These are phyloP conservation scores for Lobulomyces angularis DNA, from an alignment of 192 early-diverging fungal genomes.

Conservation along the genomic window DNA sequence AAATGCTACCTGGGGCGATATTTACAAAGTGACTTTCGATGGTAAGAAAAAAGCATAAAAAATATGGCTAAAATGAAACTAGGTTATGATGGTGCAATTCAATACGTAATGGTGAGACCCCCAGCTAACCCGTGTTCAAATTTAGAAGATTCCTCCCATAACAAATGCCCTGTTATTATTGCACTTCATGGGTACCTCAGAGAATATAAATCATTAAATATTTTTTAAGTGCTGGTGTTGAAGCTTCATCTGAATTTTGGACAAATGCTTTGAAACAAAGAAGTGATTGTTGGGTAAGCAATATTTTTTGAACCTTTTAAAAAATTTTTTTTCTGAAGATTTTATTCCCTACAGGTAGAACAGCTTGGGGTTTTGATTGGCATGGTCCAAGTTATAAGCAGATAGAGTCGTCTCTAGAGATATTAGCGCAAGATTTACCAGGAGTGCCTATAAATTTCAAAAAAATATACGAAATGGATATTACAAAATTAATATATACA, in stretches of 20 bases:
- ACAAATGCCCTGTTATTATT: constrained; percentile 45
- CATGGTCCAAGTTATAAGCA: constrained; percentile 58
- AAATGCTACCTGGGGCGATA: constrained; percentile 26
- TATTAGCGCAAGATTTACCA: constrained; percentile 25
- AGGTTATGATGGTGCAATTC: too few relatives aligned
- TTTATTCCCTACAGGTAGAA: constrained; percentile 56
- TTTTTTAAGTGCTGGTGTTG: constrained; percentile 57
- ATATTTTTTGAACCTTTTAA: not conserved
- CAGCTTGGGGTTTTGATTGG: constrained; percentile 69
- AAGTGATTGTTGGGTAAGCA: constrained; percentile 51
- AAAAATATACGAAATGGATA: constrained; percentile 18
- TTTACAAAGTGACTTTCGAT: constrained; percentile 55
- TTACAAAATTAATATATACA: constrained; percentile 37
- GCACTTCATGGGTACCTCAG: constrained; percentile 55
- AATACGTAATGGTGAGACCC: constrained; percentile 28
- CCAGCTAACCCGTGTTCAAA: constrained; percentile 22
- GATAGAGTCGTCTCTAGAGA: constrained; percentile 38
- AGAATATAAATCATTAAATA: too few relatives aligned
- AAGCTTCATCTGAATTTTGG: constrained; percentile 48
- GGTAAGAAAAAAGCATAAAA: too few relatives aligned
- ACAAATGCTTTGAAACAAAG: constrained; percentile 36
- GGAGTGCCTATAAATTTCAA: constrained; percentile 32
- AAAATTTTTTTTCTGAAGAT: constrained; percentile 24
- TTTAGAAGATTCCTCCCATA: constrained; percentile 7
- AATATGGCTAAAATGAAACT: too few relatives aligned